phyloP scores from a whole-genome alignment of 108 stramenopile species.

The Fragilariopsis cylindrus region DNA sequence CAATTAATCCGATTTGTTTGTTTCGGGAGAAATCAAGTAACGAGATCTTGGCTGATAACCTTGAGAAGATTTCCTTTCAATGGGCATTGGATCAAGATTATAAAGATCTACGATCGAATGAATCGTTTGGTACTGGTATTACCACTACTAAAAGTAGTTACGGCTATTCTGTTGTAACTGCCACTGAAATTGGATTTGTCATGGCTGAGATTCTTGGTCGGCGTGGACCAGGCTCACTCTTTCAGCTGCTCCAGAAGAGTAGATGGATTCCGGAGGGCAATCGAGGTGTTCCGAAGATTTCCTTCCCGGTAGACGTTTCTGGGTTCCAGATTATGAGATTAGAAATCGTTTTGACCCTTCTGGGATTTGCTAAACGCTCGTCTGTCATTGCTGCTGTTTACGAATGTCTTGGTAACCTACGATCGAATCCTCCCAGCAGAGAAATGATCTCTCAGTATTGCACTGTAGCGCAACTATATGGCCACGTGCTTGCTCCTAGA shows the following conservation, averaged over 20 bases:
- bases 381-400: conserved; percentile 73
- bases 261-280: conserved; percentile 65
- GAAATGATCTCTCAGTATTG: conserved; percentile 67
- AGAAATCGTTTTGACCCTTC: conserved; percentile 60
- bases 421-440: conserved; percentile 20
- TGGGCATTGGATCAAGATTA: conserved; percentile 69
- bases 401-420: conserved; percentile 48
- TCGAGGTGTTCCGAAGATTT: conserved; percentile 60
- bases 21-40: conserved; percentile 42
- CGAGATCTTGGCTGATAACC: conserved; percentile 33
- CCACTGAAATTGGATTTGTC: conserved; percentile 66
- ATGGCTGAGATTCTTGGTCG: conserved; percentile 73
- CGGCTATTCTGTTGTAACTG: conserved; percentile 34
- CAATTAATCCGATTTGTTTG: conserved; percentile 28
- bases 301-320: conserved; percentile 71
- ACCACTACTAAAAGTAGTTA: not conserved
- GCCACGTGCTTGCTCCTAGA: conserved; percentile 62
- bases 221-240: conserved; percentile 72
- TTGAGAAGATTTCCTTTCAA: conserved; percentile 62
- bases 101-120: not conserved
- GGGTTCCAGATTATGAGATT: conserved; percentile 76
- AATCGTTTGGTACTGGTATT: not conserved
- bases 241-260: conserved; percentile 51
- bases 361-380: conserved; percentile 71
- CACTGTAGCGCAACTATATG: conserved; percentile 62